Conservation (phyloP, 208 protist species). For the Histomonas meleagridis region DNA sequence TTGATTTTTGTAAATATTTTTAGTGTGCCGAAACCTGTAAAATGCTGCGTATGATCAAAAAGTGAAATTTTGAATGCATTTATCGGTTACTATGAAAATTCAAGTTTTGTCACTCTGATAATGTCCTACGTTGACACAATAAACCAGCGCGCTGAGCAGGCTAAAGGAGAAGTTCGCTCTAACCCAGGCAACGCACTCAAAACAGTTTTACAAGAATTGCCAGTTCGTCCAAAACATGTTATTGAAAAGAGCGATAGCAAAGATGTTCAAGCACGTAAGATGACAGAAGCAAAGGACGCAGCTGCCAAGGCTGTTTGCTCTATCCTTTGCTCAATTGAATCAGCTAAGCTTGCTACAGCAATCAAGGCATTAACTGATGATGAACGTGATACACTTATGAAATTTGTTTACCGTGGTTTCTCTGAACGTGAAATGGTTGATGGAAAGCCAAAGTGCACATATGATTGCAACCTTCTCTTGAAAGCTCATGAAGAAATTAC, state of each 20-base stretch:
- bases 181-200: not conserved
- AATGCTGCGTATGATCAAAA: too few species aligned
- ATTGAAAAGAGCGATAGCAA: not conserved
- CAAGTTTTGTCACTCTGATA: too few species aligned
- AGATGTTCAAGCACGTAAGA: not conserved
- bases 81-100: not conserved
- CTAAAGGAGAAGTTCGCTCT: not conserved
- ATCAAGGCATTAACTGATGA: not conserved
- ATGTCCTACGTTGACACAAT: not conserved
- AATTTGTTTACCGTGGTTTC: not conserved
- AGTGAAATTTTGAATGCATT: not conserved
- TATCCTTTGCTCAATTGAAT: not conserved
- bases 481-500: not conserved
- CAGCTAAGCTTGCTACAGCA: not conserved
- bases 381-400: constrained; percentile 14
- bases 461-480: not conserved
- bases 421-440: not conserved
- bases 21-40: too few species aligned
- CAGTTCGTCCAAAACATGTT: not conserved
- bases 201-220: not conserved
- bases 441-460: not conserved
- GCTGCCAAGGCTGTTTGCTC: not conserved
- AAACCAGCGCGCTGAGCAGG: not conserved
- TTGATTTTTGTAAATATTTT: too few species aligned
- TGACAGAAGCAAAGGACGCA: not conserved